A percentile compares a stretch with the other conserved stretches of the same genome.
phyloP scores from a whole-genome alignment of 148 eudicot species.

The Rhododendron molle region DNA sequence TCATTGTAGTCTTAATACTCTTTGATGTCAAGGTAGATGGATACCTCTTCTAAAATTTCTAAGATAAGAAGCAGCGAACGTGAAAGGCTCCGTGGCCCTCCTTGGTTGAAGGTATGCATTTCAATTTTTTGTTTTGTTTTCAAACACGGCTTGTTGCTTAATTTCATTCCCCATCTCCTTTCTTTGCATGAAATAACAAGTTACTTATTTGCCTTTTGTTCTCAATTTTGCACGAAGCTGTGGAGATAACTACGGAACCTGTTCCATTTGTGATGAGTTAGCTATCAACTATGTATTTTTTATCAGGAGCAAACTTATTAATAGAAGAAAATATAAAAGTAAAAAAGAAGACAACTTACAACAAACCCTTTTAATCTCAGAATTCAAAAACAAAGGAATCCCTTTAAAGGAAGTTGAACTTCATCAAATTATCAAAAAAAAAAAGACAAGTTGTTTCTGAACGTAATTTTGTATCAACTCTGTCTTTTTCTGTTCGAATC shows the following conservation, averaged over 20 bases:
- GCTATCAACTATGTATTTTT: not conserved
- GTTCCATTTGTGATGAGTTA: not conserved
- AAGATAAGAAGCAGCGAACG: slow-evolving; percentile 95
- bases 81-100: slow-evolving; percentile 92
- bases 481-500: not conserved
- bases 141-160: not conserved
- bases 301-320: not conserved
- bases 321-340: not conserved
- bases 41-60: slow-evolving; percentile 93
- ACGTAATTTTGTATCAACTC: not conserved
- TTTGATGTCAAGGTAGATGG: slow-evolving; percentile 85
- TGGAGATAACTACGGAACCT: not conserved
- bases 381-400: not conserved
- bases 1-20: slow-evolving; percentile 13
- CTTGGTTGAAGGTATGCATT: slow-evolving; percentile 82
- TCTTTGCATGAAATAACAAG: slow-evolving; percentile 9
- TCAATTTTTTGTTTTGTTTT: not conserved
- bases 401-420: not conserved
- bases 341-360: not conserved
- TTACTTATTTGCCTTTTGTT: not conserved
- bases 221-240: not conserved
- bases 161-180: not conserved
- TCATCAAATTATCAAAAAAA: not conserved
- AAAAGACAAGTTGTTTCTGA: not conserved
- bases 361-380: not conserved